Evolutionary conservation across 495 filamentous ascomycete species (phyloP), one percentile per base, ranked within the genome.

Genomic region (Aspergillus hancockii): DNA sequence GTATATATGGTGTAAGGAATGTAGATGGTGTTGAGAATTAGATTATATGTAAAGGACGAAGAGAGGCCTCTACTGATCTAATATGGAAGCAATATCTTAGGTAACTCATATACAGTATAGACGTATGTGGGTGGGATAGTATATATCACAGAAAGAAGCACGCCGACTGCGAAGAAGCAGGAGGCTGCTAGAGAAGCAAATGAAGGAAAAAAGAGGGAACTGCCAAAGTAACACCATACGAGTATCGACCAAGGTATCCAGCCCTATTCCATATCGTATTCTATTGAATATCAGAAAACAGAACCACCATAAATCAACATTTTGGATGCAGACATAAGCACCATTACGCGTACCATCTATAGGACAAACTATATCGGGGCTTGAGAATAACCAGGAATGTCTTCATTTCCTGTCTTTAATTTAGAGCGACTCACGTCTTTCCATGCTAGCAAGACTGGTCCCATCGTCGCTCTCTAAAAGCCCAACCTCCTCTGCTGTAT

Each of bases 401-500:
- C 12, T 46, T 30, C 7, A 60, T 28, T 13, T n/a, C 22, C 19
- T 18, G 18, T 31, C 19, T 21, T 22, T 3, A 9, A 16, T 47
- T 65, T 61, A 71, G 12, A 76, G 58, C 0, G 74, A 77, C 18
- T 71, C 72, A 52, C 72, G 67, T 54, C 72, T 67, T 31, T 74
- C 69, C 23, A 75, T 74, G 54, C 70, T 76, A 28, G 64, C 64
- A 38, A 77, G 53, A 65, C 73, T 75, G 10, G 73, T 70, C n/a
- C 68, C 70, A 45, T 71, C 74, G 52, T 80, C 72, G 19, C 68
- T 62, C 53, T 76, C 71, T 14, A 86, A 75, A 21, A 86, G 66
- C 2, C 81, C 83, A 54, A 79, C 73, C 28, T 78, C 74, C 65
- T 86, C 82, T 19, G 79, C 77, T 25, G 67, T 67, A 41, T 73